Evolutionary conservation across 75 land plant genomes (phyloP), one percentile per base, ranked within the genome.

Genomic region (Sequoiadendron giganteum): DNA sequence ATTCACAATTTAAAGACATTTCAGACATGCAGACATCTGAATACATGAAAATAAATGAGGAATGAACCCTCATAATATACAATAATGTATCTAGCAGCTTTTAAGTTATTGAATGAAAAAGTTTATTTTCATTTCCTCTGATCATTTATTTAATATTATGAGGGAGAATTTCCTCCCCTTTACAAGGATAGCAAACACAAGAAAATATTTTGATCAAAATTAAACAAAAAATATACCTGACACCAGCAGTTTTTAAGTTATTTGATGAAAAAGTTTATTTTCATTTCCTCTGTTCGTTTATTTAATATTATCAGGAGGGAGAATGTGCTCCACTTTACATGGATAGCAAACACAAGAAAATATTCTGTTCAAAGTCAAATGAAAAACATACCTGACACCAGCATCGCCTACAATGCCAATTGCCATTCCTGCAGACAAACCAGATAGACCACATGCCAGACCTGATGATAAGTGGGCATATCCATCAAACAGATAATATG

Each of bases 341-440:
- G 47, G 14, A 25, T 25, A 25, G 3, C 25, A 25, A 45, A 11
- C 47, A 82, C 1, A 0, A 39, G 9, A 30, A 28, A 0, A 82
- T 45, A 45, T 47, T 45, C 47, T 21, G 83, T 81, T 28, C 30
- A 81, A 45, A 45, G 25, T 21, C 28, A 28, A 43, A 8, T 3
- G 25, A n/a, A 45, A 25, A 45, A 61, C 19, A 15, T 85, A 92
- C 93, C 93, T 87, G 87, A 93, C 94, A 65, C 94, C 94, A 77
- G 94, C 94, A 89, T 93, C 93, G 14, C 92, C 92, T 21, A 90
- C 92, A 48, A 93, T 92, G 16, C 94, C 94, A 52, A 93, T 93
- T 2, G 95, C 95, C 95, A 93, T 93, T 39, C 95, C 95, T 70
- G 95, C 95, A 75, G 93, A 92, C 32, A 93, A 90, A 19, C 95